These are phyloP conservation scores for Odontarrhena argentea DNA, from an alignment of 345 rosid species.

Conservation along the genomic window DNA sequence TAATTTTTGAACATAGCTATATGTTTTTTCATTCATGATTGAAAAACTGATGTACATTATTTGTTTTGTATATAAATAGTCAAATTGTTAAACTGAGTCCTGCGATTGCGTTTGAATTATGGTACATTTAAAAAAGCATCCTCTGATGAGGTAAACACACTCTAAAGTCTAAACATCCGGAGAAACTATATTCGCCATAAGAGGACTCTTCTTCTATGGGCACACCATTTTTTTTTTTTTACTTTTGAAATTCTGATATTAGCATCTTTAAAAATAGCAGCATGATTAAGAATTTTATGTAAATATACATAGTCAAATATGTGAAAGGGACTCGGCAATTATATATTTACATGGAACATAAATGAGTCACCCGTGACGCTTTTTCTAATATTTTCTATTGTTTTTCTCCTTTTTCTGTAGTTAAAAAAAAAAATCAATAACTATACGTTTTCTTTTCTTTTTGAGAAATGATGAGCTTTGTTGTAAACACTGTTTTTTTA, in stretches of 20 bases:
- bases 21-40: no score
- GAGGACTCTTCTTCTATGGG: no score
- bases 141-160: no score
- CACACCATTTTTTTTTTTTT: neutral
- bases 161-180: no score
- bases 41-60: no score
- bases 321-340: slow-evolving; percentile 19
- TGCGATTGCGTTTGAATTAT: no score
- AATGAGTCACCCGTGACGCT: slow-evolving; percentile 30
- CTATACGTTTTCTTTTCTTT: no score
- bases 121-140: no score
- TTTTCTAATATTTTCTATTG: neutral
- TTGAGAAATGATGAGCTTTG: neutral
- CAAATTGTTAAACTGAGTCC: no score
- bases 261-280: neutral
- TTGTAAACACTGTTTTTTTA: neutral
- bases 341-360: slow-evolving; percentile 24
- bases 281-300: neutral
- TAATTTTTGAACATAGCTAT: no score
- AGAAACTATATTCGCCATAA: no score
- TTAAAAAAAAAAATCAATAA: neutral
- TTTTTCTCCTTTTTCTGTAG: neutral
- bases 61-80: no score
- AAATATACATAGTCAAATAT: slow-evolving; percentile 4
- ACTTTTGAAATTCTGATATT: neutral